A percentile compares a stretch with the other conserved stretches of the same genome.
phyloP scores from a whole-genome alignment of 1,139 yeast species.

The Hemisphaericaspora lyxosophila region DNA sequence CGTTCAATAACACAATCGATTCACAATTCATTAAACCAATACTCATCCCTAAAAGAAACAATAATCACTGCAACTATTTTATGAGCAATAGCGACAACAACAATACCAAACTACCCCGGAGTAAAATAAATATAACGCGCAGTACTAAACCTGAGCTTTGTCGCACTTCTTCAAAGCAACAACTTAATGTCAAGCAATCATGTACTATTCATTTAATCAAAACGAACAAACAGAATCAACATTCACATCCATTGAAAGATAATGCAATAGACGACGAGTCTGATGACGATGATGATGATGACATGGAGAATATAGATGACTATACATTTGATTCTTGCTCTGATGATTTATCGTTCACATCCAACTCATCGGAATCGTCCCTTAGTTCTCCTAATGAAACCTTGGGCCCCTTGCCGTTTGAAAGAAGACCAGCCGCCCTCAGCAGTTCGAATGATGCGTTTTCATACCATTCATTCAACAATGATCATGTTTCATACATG shows the following conservation, averaged over 20 bases:
- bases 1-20: not conserved
- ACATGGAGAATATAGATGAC: constrained; percentile 4
- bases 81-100: not conserved
- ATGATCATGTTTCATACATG: constrained; percentile 6
- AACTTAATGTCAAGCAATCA: constrained; percentile 8
- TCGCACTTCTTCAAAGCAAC: not conserved
- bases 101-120: not conserved
- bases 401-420: not conserved
- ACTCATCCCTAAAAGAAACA: not conserved
- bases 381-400: constrained; percentile 4
- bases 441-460: constrained; percentile 3
- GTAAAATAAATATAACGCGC: not conserved
- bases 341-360: constrained; percentile 10
- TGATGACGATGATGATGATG: constrained; percentile 5
- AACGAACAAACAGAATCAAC: not conserved
- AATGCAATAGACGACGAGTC: not conserved
- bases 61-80: too few relatives aligned
- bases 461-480: constrained; percentile 8
- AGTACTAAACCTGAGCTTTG: not conserved
- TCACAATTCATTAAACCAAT: not conserved
- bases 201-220: constrained; percentile 7
- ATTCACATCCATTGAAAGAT: constrained; percentile 6
- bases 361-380: constrained; percentile 3
- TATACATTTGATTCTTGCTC: constrained; percentile 8
- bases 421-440: not conserved